A percentile compares a stretch with the other conserved stretches of the same genome.
These are phyloP conservation scores for Yamadazyma blattariae DNA, from an alignment of 1,139 yeast species.

Conservation along the genomic window DNA sequence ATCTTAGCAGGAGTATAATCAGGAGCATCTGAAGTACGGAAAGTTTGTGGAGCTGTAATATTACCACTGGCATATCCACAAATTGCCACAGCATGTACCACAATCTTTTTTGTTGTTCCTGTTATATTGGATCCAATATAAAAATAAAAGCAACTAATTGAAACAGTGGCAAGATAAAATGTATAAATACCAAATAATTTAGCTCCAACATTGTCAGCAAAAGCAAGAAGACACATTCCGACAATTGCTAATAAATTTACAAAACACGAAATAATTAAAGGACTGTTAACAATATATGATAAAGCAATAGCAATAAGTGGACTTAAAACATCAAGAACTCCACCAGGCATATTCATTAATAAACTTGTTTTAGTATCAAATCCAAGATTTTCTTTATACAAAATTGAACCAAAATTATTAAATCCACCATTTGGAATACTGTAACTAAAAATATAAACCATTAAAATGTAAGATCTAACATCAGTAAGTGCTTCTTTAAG, in stretches of 20 bases:
- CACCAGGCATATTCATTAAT: constrained; percentile 33
- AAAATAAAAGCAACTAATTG: constrained; percentile 8
- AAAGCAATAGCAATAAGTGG: constrained; percentile 25
- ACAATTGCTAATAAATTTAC: constrained; percentile 16
- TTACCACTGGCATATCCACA: constrained; percentile 67
- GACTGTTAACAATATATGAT: constrained; percentile 37
- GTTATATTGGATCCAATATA: constrained; percentile 15
- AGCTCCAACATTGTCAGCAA: constrained; percentile 24
- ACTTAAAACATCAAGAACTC: constrained; percentile 38
- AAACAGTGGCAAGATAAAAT: constrained; percentile 7
- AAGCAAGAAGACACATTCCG: constrained; percentile 48
- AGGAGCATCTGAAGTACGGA: constrained; percentile 52
- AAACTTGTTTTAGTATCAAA: constrained; percentile 24
- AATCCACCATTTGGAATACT: constrained; percentile 33
- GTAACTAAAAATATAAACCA: constrained; percentile 20
- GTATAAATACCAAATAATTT: constrained; percentile 7
- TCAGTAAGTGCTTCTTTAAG: constrained; percentile 49
- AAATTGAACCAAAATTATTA: constrained; percentile 32
- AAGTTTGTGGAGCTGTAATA: constrained; percentile 69
- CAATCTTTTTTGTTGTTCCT: constrained; percentile 19
- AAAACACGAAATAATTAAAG: constrained; percentile 28
- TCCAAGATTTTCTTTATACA: constrained; percentile 38
- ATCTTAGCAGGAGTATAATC: constrained; percentile 44
- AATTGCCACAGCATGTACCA: constrained; percentile 26
- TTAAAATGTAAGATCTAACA: constrained; percentile 37